A percentile compares a stretch with the other conserved stretches of the same genome.
phyloP scores from a whole-genome alignment of 2,329 filamentous ascomycete genomes.

The Fusarium musae region DNA sequence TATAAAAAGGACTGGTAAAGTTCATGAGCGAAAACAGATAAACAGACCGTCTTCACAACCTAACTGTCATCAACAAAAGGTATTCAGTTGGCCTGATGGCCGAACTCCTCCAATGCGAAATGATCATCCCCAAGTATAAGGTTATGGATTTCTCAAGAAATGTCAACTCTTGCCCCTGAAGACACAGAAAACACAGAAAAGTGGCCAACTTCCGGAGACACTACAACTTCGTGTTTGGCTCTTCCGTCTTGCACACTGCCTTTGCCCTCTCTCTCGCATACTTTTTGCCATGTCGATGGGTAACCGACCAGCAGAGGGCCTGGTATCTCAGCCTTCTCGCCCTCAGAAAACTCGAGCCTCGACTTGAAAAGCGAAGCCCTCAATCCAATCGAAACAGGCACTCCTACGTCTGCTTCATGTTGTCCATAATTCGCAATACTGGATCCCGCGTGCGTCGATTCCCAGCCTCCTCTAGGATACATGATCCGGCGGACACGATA shows the following conservation, averaged over 20 bases:
- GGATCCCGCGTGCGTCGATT: not conserved
- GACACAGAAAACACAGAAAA: not conserved
- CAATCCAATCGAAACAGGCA: not conserved
- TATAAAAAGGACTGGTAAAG: no score
- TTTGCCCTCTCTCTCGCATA: not conserved
- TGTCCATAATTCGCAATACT: not conserved
- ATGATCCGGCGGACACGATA: not conserved
- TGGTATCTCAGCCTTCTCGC: not conserved
- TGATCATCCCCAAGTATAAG: not conserved
- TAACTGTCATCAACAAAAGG: not conserved
- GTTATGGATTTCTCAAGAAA: not conserved
- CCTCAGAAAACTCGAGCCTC: not conserved
- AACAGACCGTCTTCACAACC: not conserved
- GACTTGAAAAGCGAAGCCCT: not conserved
- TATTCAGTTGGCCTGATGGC: not conserved
- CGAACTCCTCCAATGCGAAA: not conserved
- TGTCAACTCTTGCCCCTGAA: not conserved
- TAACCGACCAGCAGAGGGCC: not conserved
- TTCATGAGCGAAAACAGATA: not conserved
- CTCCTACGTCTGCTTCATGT: not conserved
- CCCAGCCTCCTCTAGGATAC: not conserved
- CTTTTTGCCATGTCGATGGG: not conserved
- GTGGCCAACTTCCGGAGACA: not conserved
- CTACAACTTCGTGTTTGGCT: not conserved
- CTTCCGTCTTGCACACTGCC: not conserved